A percentile compares a stretch with the other conserved stretches of the same genome.
Conservation (phyloP, 345 rosid species). For the Ailanthus altissimus region DNA sequence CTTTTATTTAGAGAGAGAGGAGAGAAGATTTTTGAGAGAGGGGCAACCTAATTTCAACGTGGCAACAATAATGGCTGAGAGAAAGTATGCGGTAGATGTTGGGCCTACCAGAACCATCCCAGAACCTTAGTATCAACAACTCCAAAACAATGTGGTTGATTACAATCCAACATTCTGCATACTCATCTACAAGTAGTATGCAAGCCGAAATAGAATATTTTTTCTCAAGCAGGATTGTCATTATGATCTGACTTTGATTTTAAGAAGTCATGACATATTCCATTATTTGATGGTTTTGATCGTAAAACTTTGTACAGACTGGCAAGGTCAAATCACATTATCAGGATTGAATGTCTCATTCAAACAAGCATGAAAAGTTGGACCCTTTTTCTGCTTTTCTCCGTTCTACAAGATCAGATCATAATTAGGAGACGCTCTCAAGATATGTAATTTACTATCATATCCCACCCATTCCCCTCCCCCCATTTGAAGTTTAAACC, state of each 20-base stretch:
- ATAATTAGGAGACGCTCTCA: background rate
- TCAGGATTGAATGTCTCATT: constrained; percentile 18
- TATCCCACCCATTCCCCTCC: background rate
- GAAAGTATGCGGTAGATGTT: background rate
- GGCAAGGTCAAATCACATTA: constrained; percentile 33
- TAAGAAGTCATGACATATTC: constrained; percentile 1
- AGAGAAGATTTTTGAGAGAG: no score
- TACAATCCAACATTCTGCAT: background rate
- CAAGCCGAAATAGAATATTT: background rate
- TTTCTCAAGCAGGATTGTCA: background rate
- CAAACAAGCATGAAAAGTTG: constrained; percentile 5
- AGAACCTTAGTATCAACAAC: background rate
- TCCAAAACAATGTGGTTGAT: background rate
- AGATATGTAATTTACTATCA: background rate
- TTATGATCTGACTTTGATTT: constrained; percentile 12
- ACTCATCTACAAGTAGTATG: background rate
- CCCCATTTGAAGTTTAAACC: background rate
- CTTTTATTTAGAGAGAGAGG: no score
- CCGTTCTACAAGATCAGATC: constrained; percentile 18
- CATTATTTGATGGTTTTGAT: background rate
- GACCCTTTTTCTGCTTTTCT: constrained; percentile 5
- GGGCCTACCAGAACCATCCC: background rate
- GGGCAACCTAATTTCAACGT: no score
- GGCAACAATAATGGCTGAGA: constrained; percentile 6
- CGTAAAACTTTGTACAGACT: constrained; percentile 27